Percentiles rank a stretch among this genome's conserved stretches.
Conservation (phyloP, 2,329 filamentous ascomycete genomes). For the Xylariaceae sp. region DNA sequence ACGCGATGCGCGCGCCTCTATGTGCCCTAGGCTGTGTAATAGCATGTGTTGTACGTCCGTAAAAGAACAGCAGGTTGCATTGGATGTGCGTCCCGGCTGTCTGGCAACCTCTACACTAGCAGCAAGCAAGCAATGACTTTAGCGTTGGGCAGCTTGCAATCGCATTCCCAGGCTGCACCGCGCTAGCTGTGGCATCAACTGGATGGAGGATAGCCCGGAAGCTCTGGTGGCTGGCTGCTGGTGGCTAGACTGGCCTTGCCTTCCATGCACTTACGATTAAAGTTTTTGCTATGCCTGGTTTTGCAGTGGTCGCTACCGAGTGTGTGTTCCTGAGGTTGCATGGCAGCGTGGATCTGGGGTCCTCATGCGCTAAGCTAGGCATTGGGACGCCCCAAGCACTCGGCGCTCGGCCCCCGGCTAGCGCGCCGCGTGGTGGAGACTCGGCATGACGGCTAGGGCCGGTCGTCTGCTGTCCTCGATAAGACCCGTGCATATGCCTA, state of each 20-base stretch:
- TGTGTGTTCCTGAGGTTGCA: constrained; percentile 16
- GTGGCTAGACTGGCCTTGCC: background rate
- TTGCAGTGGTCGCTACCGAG: constrained; percentile 17
- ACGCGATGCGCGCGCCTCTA: too few species aligned
- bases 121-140: too few species aligned
- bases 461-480: background rate
- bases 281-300: constrained; percentile 9
- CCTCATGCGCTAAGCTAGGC: constrained; percentile 16
- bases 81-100: too few species aligned
- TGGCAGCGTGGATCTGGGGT: constrained; percentile 16
- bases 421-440: background rate
- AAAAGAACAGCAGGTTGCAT: too few species aligned
- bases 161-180: background rate
- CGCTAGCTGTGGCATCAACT: too few species aligned
- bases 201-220: background rate
- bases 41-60: too few species aligned
- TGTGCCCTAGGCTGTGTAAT: too few species aligned
- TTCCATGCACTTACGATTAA: background rate
- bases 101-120: too few species aligned
- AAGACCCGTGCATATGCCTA: background rate
- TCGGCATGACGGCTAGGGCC: background rate
- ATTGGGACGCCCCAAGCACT: constrained; percentile 12
- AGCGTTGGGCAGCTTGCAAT: too few species aligned
- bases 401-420: constrained; percentile 17
- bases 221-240: too few species aligned